Conservation (phyloP, 2,329 filamentous ascomycete genomes). For the Sarocladium strictum region DNA sequence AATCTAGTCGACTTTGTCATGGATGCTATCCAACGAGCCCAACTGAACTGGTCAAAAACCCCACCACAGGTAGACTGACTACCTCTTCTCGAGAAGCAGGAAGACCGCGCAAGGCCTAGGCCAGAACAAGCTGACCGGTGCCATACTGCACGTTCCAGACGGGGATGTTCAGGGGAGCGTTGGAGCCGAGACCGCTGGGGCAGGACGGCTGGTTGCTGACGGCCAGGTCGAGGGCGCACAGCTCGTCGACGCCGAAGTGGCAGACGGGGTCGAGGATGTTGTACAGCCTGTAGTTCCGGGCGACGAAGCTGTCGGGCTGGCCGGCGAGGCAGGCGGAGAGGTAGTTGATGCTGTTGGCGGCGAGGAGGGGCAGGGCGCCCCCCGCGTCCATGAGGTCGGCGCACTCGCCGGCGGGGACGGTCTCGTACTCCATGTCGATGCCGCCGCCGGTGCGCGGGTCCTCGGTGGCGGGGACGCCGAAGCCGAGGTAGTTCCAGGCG, state of each 20-base stretch:
- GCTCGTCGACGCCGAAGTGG: constrained; percentile 43
- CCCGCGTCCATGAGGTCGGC: constrained; percentile 41
- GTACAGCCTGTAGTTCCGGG: constrained; percentile 43
- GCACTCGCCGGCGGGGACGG: constrained; percentile 42
- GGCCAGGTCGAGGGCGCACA: constrained; percentile 41
- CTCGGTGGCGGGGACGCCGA: constrained; percentile 39
- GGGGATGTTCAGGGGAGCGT: constrained; percentile 7
- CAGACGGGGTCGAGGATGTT: constrained; percentile 48
- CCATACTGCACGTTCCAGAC: constrained; percentile 43
- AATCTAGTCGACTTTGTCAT: no score
- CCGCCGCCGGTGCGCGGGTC: constrained; percentile 43
- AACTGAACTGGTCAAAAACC: no score
- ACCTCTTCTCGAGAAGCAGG: no score
- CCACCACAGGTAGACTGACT: no score
- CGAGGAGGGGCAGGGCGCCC: constrained; percentile 46
- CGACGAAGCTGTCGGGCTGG: constrained; percentile 42
- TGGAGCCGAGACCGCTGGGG: constrained; percentile 35
- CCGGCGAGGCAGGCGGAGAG: constrained; percentile 39
- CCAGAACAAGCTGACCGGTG: constrained; percentile 26
- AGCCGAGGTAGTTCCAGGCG: constrained; percentile 53
- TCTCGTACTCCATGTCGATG: constrained; percentile 43
- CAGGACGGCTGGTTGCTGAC: constrained; percentile 46
- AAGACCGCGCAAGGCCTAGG: no score
- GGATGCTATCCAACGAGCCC: no score
- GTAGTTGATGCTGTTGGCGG: constrained; percentile 52